A percentile compares a stretch with the other conserved stretches of the same genome.
Conservation (phyloP, 2,329 filamentous ascomycete species). For the Colletotrichum ledebouriae region DNA sequence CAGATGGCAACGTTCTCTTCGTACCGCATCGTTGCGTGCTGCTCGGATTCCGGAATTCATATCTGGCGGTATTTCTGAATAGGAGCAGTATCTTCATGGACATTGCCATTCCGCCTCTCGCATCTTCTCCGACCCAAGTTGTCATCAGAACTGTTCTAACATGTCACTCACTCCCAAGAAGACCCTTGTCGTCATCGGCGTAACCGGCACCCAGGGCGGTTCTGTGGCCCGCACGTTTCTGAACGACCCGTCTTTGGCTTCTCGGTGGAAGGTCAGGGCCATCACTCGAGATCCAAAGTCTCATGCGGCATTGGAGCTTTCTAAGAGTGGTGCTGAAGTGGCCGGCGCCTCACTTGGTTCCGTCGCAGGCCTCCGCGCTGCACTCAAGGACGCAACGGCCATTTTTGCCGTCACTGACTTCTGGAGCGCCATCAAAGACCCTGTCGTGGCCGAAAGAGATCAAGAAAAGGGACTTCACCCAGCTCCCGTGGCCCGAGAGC, state of each 20-base stretch:
- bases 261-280: slow-evolving; percentile 53
- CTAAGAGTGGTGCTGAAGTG: slow-evolving; percentile 56
- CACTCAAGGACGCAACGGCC: slow-evolving; percentile 59
- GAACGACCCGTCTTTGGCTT: neutral
- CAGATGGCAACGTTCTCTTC: too few species aligned
- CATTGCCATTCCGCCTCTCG: neutral
- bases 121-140: neutral
- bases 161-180: slow-evolving; percentile 2
- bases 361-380: slow-evolving; percentile 52
- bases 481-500: slow-evolving; percentile 57
- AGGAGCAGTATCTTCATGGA: too few species aligned
- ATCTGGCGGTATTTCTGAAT: too few species aligned
- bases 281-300: slow-evolving; percentile 61
- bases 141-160: neutral
- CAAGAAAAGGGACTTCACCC: neutral
- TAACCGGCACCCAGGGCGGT: slow-evolving; percentile 25
- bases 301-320: slow-evolving; percentile 55
- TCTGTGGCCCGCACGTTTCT: slow-evolving; percentile 20
- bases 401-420: slow-evolving; percentile 70
- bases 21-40: too few species aligned
- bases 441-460: slow-evolving; percentile 50
- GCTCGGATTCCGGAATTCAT: too few species aligned
- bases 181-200: slow-evolving; percentile 19
- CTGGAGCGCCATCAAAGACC: slow-evolving; percentile 63
- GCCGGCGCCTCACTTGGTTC: slow-evolving; percentile 60